phyloP scores from a whole-genome alignment of 2,329 filamentous ascomycete genomes.

The Colletotrichum sp. region DNA sequence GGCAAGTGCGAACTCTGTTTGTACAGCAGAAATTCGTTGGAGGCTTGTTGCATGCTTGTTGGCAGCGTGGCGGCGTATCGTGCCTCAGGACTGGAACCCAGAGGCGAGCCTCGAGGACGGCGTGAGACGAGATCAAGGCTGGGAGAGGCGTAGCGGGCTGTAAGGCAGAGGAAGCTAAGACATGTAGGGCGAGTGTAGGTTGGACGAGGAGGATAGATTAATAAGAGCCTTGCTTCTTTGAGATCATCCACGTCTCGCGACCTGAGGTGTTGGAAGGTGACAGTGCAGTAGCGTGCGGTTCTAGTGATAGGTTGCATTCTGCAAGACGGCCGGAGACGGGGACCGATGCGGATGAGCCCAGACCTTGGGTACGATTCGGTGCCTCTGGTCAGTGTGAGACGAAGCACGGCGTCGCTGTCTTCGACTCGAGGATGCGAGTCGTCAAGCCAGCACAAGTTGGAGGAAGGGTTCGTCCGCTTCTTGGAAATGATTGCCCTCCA shows the following conservation, averaged over 20 bases:
- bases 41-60: background rate
- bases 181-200: background rate
- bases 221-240: background rate
- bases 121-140: background rate
- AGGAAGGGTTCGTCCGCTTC: background rate
- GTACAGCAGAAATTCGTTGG: background rate
- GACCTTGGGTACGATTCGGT: background rate
- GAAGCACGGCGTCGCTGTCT: background rate
- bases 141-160: background rate
- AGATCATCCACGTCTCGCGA: background rate
- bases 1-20: background rate
- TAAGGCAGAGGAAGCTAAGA: background rate
- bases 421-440: background rate
- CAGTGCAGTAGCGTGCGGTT: slow-evolving; percentile 5
- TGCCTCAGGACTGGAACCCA: background rate
- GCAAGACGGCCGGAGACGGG: background rate
- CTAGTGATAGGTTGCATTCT: slow-evolving; percentile 9
- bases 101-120: background rate
- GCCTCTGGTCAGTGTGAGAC: background rate
- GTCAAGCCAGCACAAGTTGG: background rate
- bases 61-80: background rate
- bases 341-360: background rate
- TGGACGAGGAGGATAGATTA: slow-evolving; percentile 2
- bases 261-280: background rate
- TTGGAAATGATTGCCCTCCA: background rate